Conservation (phyloP, 1,139 yeast genomes). For the Debaryomycetaceae sp. region DNA sequence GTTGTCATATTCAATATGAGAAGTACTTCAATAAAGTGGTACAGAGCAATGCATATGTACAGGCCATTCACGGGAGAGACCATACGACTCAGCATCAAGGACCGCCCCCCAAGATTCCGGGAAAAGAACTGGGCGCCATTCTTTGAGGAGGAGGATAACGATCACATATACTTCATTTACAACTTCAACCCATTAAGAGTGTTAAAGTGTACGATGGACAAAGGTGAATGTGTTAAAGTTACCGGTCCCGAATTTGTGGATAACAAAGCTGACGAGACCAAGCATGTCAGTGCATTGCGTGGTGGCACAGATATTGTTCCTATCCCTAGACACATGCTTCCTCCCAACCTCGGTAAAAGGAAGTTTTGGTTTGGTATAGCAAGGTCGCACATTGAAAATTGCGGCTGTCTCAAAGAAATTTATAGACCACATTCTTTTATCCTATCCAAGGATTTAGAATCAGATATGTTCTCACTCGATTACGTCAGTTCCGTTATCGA, state of each 20-base stretch:
- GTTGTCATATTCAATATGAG: constrained; percentile 12
- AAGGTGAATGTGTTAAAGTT: constrained; percentile 13
- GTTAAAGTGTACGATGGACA: constrained; percentile 12
- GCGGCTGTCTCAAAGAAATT: constrained; percentile 14
- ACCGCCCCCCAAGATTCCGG: constrained; percentile 9
- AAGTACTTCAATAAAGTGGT: constrained; percentile 9
- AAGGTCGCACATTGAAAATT: constrained; percentile 11
- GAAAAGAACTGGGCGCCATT: constrained; percentile 16
- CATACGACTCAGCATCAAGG: constrained; percentile 9
- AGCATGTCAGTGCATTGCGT: constrained; percentile 15
- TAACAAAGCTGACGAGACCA: constrained; percentile 8
- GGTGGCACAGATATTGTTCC: constrained; percentile 17
- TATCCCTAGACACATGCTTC: constrained; percentile 10
- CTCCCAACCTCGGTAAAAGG: constrained; percentile 14
- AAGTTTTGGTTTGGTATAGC: constrained; percentile 15
- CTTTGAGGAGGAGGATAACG: constrained; percentile 10
- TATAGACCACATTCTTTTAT: constrained; percentile 19
- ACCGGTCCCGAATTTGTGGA: constrained; percentile 13
- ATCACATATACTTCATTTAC: constrained; percentile 15
- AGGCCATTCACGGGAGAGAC: constrained; percentile 10
- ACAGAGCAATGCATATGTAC: constrained; percentile 12
- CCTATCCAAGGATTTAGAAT: constrained; percentile 11
- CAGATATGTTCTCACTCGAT: constrained; percentile 12
- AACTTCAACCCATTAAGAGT: constrained; percentile 18
- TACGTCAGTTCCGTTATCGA: constrained; percentile 18